Base-by-base conservation (phyloP, 495 filamentous ascomycete species). In the Aspergillus sparsus region DNA sequence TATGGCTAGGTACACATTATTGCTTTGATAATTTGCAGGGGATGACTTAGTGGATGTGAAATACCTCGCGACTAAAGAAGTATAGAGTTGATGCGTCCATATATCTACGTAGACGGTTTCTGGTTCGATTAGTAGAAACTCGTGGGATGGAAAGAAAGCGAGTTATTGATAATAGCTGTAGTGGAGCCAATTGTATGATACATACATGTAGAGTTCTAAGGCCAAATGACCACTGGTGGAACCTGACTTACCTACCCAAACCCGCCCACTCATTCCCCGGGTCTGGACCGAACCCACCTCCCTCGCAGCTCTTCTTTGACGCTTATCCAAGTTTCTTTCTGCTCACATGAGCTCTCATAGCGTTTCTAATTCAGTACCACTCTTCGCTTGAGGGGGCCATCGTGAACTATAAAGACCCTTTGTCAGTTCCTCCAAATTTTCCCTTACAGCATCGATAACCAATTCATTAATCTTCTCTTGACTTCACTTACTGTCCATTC, bases 281-380 rank as follows among this genome's bases (percentile, higher is more conserved):
- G 60, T 53, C 60, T 62, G 55, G 60, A 62, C 60, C 55, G 41
- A 53, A 53, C n/a, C 49, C 36, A 52, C 56, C 56, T 52, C 60
- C 49, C 49, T 63, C 61, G 44, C 50, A 35, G 60, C 34, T 41
- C 35, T 59, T 56, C 44, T 58, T 27, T 58, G 53, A 42, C 5
- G 53, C 41, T 18, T 34, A 32, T 47, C 36, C 51, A 47, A 54
- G 37, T 34, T 54, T 59, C 50, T 51, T 31, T 32, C 42, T 63
- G 61, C 42, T 60, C 62, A 60, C 62, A 60, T 63, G 62, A 63
- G 60, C 54, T 58, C 53, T 49, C 39, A 55, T 46, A 37, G 34
- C 12, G 31, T 45, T 41, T 31, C 50, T 21, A 54, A 21, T 12
- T 21, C 59, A 55, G 51, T n/a, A 11, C 35, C 54, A 47, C 10